A percentile compares a stretch with the other conserved stretches of the same genome.
These are phyloP conservation scores for Phialemonium atrogriseum DNA, from an alignment of 2,329 filamentous ascomycete genomes.

Conservation along the genomic window DNA sequence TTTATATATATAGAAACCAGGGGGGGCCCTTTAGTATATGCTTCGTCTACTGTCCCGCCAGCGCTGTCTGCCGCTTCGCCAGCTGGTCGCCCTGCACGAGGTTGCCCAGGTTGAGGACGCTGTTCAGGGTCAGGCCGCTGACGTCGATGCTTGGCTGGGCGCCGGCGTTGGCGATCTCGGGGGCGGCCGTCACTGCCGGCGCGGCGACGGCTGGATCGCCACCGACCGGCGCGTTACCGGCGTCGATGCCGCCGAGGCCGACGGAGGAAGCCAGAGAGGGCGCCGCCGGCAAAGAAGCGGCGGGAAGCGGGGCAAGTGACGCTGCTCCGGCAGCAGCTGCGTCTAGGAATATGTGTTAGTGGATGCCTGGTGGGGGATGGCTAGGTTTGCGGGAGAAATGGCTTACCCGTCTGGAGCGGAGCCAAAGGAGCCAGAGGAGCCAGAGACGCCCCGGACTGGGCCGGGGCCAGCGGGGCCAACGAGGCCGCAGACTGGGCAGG, in stretches of 20 bases:
- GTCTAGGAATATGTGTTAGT: neutral
- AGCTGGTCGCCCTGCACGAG: conserved; percentile 19
- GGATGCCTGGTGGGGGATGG: neutral
- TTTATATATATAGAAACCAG: too few species aligned
- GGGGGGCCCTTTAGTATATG: too few species aligned
- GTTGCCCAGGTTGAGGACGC: conserved; percentile 34
- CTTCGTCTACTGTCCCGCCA: too few species aligned
- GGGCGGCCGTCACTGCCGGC: conserved; percentile 12
- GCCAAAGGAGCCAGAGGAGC: conserved; percentile 6
- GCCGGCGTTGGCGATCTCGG: conserved; percentile 15
- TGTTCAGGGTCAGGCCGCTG: conserved; percentile 32
- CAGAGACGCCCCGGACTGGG: conserved; percentile 5
- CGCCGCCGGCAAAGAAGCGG: conserved; percentile 12
- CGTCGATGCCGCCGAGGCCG: conserved; percentile 16
- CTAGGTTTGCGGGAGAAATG: neutral
- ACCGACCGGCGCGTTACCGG: conserved; percentile 13
- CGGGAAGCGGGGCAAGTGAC: too few species aligned
- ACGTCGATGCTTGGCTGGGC: conserved; percentile 25
- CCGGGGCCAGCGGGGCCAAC: conserved; percentile 5
- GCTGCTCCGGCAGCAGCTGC: neutral
- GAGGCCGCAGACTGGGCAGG: conserved; percentile 5
- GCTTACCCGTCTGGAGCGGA: conserved; percentile 2
- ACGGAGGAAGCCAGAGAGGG: conserved; percentile 17
- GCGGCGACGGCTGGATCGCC: conserved; percentile 11
- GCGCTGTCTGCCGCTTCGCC: conserved; percentile 1